Conservation (phyloP, 1,139 yeast genomes). For the Spathaspora sp. region DNA sequence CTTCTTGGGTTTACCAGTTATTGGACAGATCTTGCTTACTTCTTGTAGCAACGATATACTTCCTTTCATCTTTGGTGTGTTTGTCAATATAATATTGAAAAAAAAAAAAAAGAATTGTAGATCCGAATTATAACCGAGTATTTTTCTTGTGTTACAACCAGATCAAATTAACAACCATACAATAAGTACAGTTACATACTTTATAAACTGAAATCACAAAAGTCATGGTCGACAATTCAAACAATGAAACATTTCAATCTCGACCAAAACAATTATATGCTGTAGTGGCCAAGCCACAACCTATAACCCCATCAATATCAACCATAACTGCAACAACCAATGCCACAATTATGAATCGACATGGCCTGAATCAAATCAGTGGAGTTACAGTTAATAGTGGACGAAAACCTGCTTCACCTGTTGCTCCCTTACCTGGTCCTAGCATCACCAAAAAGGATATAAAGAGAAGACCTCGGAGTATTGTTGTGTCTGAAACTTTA, state of each 20-base stretch:
- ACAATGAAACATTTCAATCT: background rate
- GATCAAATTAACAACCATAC: background rate
- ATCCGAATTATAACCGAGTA: no score
- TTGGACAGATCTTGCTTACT: background rate
- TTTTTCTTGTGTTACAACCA: background rate
- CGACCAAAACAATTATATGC: background rate
- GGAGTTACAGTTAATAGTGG: background rate
- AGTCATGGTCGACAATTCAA: background rate
- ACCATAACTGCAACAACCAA: slow-evolving; percentile 11
- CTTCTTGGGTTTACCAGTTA: background rate
- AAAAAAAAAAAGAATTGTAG: no score
- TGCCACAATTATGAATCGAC: slow-evolving; percentile 6
- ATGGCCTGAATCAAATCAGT: slow-evolving; percentile 1
- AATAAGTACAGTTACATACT: background rate
- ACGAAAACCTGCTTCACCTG: background rate
- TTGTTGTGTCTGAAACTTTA: background rate
- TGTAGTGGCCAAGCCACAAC: slow-evolving; percentile 3
- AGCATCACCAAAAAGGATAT: slow-evolving; percentile 8
- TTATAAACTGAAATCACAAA: no score
- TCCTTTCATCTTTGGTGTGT: background rate
- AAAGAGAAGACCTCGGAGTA: slow-evolving; percentile 3
- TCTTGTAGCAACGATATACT: background rate
- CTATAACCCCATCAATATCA: slow-evolving; percentile 7
- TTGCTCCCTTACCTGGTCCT: slow-evolving; percentile 2
- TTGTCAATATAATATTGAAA: background rate